Evolutionary conservation across 345 rosid species (phyloP).

Genomic region (Salix suchowensis): DNA sequence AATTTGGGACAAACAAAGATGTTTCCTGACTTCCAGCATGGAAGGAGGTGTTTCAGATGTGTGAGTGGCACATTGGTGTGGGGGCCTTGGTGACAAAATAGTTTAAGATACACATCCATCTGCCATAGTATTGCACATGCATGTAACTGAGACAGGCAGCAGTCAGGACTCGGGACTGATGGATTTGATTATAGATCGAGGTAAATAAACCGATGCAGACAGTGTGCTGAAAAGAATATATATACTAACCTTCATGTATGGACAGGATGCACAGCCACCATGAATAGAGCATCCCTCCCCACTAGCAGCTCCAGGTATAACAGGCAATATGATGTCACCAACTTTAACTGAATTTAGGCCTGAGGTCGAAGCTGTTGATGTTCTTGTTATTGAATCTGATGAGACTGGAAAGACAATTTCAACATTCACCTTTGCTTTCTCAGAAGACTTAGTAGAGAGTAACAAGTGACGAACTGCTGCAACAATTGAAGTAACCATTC

Average conservation of each 20-base stretch:
- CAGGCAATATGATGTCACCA: conserved; percentile 53
- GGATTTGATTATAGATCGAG: not conserved
- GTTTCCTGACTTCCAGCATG: not conserved
- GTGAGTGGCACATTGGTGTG: not conserved
- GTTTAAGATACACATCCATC: not conserved
- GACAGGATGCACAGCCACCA: conserved; percentile 98
- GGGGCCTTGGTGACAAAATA: not conserved
- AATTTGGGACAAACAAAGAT: not conserved
- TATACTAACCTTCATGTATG: conserved; percentile 82
- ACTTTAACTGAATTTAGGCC: conserved; percentile 31
- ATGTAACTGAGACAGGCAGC: not conserved
- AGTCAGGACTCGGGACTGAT: not conserved
- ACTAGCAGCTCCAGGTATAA: conserved; percentile 85
- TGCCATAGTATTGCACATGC: not conserved
- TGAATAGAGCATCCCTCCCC: conserved; percentile 96
- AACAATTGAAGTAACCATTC: conserved; percentile 94
- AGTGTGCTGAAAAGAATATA: not conserved
- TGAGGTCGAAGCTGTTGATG: conserved; percentile 44
- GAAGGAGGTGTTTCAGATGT: not conserved
- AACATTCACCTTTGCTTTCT: conserved; percentile 52
- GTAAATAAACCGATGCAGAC: too few species aligned
- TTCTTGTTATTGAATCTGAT: conserved; percentile 69
- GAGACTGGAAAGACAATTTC: conserved; percentile 96
- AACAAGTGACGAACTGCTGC: conserved; percentile 62
- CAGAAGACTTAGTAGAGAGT: conserved; percentile 38